Conservation (phyloP, 2,329 filamentous ascomycete genomes). For the Fusarium sp. region DNA sequence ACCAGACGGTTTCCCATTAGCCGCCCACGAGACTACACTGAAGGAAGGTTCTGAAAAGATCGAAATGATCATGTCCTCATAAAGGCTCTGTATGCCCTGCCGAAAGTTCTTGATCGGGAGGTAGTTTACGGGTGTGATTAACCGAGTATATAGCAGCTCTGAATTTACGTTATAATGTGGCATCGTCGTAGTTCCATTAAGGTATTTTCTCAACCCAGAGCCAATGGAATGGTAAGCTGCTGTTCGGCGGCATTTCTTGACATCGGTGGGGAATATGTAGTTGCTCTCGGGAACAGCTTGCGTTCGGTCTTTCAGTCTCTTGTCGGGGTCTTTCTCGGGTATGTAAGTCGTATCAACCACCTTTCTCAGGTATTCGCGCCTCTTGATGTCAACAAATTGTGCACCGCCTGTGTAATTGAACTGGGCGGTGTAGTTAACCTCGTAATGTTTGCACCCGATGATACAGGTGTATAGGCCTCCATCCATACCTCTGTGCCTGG, state of each 20-base stretch:
- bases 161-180: background rate
- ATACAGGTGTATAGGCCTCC: background rate
- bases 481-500: fast-evolving
- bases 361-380: fast-evolving
- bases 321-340: background rate
- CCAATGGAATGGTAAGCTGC: slow-evolving; percentile 11
- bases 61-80: slow-evolving; percentile 2
- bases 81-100: fast-evolving
- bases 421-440: background rate
- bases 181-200: background rate
- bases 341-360: background rate
- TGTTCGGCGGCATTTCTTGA: fast-evolving
- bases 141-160: background rate
- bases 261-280: fast-evolving
- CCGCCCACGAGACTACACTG: background rate
- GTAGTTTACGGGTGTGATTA: slow-evolving; percentile 5
- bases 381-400: fast-evolving
- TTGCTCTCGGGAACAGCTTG: background rate
- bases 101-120: background rate
- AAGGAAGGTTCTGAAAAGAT: background rate
- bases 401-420: background rate
- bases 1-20: background rate
- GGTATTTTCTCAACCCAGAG: fast-evolving
- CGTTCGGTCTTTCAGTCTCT: slow-evolving; percentile 7
- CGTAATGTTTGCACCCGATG: slow-evolving; percentile 14